Evolutionary conservation across 2,329 filamentous ascomycete species (phyloP).

Genomic region (Colletotrichum tofieldiae): DNA sequence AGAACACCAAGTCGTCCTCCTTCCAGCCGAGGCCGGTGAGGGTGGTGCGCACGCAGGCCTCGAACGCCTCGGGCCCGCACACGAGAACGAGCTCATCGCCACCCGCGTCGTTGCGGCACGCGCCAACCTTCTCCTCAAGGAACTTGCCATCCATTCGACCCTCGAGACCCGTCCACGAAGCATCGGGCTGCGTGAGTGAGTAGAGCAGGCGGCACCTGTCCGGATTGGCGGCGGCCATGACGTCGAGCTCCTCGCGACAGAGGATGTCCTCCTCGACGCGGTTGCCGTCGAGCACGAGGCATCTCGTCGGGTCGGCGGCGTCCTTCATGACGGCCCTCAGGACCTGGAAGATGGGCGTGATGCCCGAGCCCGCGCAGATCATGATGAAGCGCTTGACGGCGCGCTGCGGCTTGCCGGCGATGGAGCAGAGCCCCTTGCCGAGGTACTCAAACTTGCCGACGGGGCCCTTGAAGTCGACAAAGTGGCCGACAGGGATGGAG

Average conservation of each 20-base stretch:
- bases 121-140: constrained; percentile 71
- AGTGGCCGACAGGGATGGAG: constrained; percentile 78
- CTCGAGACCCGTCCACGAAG: constrained; percentile 76
- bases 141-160: constrained; percentile 78
- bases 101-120: constrained; percentile 51
- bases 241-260: constrained; percentile 80
- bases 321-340: constrained; percentile 81
- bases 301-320: constrained; percentile 74
- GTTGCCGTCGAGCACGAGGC: constrained; percentile 85
- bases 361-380: constrained; percentile 90
- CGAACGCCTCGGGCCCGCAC: constrained; percentile 84
- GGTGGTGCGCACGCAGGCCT: constrained; percentile 74
- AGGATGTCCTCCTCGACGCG: constrained; percentile 86
- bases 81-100: constrained; percentile 78
- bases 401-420: constrained; percentile 69
- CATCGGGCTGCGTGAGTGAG: constrained; percentile 75
- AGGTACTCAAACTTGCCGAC: constrained; percentile 89
- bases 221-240: constrained; percentile 66
- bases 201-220: constrained; percentile 77
- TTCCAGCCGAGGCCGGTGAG: constrained; percentile 76
- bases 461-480: constrained; percentile 89
- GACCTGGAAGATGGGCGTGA: constrained; percentile 93
- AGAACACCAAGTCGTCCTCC: constrained; percentile 82
- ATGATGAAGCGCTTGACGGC: constrained; percentile 81
- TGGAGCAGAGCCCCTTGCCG: constrained; percentile 73